phyloP scores from a whole-genome alignment of 1,284 basidiomycete genomes.

The Cystobasidiaceae sp. region DNA sequence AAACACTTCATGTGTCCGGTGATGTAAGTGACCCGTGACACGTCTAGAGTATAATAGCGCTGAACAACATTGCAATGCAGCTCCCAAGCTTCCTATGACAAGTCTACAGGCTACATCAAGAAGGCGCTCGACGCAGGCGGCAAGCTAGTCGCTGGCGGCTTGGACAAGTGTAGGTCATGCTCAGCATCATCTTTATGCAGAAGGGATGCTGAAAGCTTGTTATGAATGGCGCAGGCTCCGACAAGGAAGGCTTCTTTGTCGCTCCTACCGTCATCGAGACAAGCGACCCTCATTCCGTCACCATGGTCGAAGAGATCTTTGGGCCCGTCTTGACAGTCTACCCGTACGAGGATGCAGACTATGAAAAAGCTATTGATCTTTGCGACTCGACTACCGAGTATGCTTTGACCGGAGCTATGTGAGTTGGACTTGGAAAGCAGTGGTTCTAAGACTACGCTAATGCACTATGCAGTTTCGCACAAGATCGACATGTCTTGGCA shows the following conservation, averaged over 20 bases:
- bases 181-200: too few relatives aligned
- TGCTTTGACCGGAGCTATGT: slow-evolving; percentile 85
- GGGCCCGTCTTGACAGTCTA: slow-evolving; percentile 93
- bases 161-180: slow-evolving; percentile 51
- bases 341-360: slow-evolving; percentile 79
- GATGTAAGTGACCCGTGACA: slow-evolving; percentile 57
- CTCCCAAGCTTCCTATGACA: slow-evolving; percentile 78
- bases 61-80: slow-evolving; percentile 51
- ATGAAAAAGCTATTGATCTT: slow-evolving; percentile 75
- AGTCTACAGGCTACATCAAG: slow-evolving; percentile 75
- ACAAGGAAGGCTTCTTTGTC: slow-evolving; percentile 88
- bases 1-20: slow-evolving; percentile 92
- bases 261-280: slow-evolving; percentile 92
- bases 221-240: slow-evolving; percentile 63
- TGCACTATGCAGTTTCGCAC: slow-evolving; percentile 82
- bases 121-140: slow-evolving; percentile 85
- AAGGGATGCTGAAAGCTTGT: too few relatives aligned
- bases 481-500: slow-evolving; percentile 70
- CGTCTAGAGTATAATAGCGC: too few relatives aligned
- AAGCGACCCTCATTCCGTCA: slow-evolving; percentile 82
- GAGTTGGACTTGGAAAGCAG: too few relatives aligned
- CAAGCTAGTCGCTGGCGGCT: slow-evolving; percentile 81
- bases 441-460: not conserved
- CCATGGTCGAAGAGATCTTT: slow-evolving; percentile 94
- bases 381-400: slow-evolving; percentile 85